Conservation (phyloP, 352 stramenopile genomes). For the Globisporangium barbulae region DNA sequence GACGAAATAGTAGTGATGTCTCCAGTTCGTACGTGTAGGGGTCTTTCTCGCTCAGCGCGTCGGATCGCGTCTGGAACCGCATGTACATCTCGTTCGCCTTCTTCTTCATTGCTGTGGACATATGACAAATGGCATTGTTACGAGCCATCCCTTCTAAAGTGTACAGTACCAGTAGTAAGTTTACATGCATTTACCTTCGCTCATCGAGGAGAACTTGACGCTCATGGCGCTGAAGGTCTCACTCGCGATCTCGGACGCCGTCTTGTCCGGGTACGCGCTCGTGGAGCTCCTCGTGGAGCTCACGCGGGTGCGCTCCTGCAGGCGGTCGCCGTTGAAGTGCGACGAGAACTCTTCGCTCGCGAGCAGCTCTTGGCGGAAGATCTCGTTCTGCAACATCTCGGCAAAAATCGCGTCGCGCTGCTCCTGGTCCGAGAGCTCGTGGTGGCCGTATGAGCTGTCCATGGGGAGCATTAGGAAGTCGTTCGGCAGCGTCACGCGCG, state of each 20-base stretch:
- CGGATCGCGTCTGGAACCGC: constrained; percentile 71
- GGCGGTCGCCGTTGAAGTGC: constrained; percentile 47
- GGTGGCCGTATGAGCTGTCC: constrained; percentile 16
- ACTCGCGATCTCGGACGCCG: constrained; percentile 59
- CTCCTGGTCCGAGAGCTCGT: constrained; percentile 57
- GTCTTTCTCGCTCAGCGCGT: constrained; percentile 44
- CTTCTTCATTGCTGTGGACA: constrained; percentile 58
- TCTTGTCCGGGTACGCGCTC: constrained; percentile 51
- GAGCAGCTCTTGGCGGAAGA: constrained; percentile 75
- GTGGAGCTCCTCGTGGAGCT: constrained; percentile 12
- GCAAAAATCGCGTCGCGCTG: constrained; percentile 66
- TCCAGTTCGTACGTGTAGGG: constrained; percentile 49
- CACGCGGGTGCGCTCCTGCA: constrained; percentile 8
- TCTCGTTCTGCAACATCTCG: constrained; percentile 82
- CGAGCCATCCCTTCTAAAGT: too few species aligned
- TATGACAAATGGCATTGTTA: not conserved
- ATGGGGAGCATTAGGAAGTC: constrained; percentile 70
- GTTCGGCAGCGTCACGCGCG: constrained; percentile 46
- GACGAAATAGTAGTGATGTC: too few species aligned
- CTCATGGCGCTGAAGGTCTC: constrained; percentile 72
- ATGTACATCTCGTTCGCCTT: constrained; percentile 84
- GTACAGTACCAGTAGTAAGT: not conserved
- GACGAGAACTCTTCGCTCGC: constrained; percentile 68
- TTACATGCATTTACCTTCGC: constrained; percentile 41
- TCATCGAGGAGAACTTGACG: constrained; percentile 72